Percentiles rank a stretch among this genome's conserved stretches.
Evolutionary conservation across 2,329 filamentous ascomycete genomes (phyloP).

Genomic region (Malbranchea zuffiana): DNA sequence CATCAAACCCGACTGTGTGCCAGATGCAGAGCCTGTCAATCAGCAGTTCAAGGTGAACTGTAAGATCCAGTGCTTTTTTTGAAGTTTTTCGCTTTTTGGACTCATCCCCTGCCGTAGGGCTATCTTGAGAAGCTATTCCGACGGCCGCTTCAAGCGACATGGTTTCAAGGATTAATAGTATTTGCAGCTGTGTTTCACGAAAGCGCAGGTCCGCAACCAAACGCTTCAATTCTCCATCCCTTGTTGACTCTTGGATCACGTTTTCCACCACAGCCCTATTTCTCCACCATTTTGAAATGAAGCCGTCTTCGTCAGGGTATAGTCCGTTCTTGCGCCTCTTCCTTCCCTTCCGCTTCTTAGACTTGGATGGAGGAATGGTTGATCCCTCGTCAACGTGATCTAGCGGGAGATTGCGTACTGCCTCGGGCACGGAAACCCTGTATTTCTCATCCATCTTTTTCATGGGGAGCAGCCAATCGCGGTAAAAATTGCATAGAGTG

Average conservation of each 20-base stretch:
- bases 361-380: slow-evolving; percentile 18
- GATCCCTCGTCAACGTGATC: slow-evolving; percentile 29
- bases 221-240: slow-evolving; percentile 31
- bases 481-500: slow-evolving; percentile 29
- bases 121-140: slow-evolving; percentile 6
- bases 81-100: no score
- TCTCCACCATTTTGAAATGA: slow-evolving; percentile 38
- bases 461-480: slow-evolving; percentile 32
- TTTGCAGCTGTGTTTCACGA: slow-evolving; percentile 40
- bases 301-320: slow-evolving; percentile 35
- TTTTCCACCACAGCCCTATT: slow-evolving; percentile 22
- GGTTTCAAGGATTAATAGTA: slow-evolving; percentile 39
- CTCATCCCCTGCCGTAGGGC: slow-evolving; percentile 17
- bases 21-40: slow-evolving; percentile 42
- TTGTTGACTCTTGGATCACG: slow-evolving; percentile 21
- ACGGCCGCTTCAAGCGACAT: slow-evolving; percentile 32
- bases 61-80: slow-evolving; percentile 35
- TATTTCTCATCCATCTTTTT: slow-evolving; percentile 41
- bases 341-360: slow-evolving; percentile 22
- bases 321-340: slow-evolving; percentile 37
- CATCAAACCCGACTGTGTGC: slow-evolving; percentile 37
- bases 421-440: slow-evolving; percentile 33
- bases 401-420: slow-evolving; percentile 29
- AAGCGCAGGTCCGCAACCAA: slow-evolving; percentile 35
- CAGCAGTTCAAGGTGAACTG: slow-evolving; percentile 36